phyloP scores from a whole-genome alignment of 1,284 basidiomycete species.

The Marasmius oreades region DNA sequence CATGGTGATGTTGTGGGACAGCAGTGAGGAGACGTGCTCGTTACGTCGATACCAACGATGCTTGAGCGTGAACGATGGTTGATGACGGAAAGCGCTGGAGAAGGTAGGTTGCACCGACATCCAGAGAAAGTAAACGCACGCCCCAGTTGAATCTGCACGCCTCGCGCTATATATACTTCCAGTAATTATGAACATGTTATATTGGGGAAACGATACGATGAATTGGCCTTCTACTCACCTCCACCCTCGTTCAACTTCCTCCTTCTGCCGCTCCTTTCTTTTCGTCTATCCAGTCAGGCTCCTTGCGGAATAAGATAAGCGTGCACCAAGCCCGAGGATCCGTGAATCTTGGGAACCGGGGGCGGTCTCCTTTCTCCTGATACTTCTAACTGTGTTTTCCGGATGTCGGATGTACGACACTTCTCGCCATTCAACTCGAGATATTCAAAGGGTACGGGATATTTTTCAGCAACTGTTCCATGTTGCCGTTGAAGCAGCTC shows the following conservation, averaged over 20 bases:
- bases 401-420: constrained; percentile 43
- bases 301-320: constrained; percentile 73
- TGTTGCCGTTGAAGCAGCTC: constrained; percentile 19
- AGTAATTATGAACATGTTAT: constrained; percentile 4
- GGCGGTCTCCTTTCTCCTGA: constrained; percentile 50
- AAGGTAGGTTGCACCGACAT: constrained; percentile 15
- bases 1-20: constrained; percentile 68
- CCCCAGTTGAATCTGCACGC: constrained; percentile 89
- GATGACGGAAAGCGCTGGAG: constrained; percentile 53
- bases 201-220: neutral
- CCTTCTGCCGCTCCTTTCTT: constrained; percentile 46
- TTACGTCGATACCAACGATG: constrained; percentile 80
- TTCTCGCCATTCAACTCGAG: constrained; percentile 33
- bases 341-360: too few relatives aligned
- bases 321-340: constrained; percentile 63
- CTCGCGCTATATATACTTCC: constrained; percentile 46
- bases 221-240: constrained; percentile 12
- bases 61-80: constrained; percentile 59
- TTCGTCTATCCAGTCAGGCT: constrained; percentile 65
- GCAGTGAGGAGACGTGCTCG: constrained; percentile 44
- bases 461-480: constrained; percentile 1
- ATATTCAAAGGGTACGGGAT: constrained; percentile 7
- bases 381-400: constrained; percentile 31
- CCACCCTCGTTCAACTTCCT: constrained; percentile 49
- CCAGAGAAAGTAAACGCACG: constrained; percentile 22